Evolutionary conservation across 352 stramenopile genomes (phyloP).

Genomic region (Phytophthora colocasiae): DNA sequence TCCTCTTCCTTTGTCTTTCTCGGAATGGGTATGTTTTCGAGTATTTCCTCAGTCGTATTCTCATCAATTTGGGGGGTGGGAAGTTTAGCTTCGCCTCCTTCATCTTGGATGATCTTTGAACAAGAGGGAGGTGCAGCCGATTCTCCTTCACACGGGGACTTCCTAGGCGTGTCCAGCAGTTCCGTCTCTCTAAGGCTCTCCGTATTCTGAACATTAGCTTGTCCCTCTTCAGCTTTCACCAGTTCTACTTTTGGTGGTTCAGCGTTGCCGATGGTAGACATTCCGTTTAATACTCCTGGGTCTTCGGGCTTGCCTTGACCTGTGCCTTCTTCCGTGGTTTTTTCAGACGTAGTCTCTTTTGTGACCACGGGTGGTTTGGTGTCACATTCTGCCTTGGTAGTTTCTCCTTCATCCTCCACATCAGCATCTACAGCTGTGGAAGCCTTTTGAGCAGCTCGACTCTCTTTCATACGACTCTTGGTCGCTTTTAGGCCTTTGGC

Average conservation of each 20-base stretch:
- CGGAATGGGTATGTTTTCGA: too few relatives aligned
- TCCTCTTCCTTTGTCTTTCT: too few relatives aligned
- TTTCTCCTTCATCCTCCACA: constrained; percentile 14
- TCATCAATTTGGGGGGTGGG: constrained; percentile 1
- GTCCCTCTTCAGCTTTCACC: constrained; percentile 5
- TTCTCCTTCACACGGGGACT: too few relatives aligned
- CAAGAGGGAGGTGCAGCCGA: too few relatives aligned
- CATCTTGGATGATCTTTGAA: too few relatives aligned
- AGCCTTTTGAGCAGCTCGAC: constrained; percentile 3
- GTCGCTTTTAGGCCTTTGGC: neutral
- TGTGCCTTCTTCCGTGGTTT: too few relatives aligned
- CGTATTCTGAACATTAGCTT: neutral
- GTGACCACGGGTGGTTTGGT: neutral
- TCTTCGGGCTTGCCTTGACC: constrained; percentile 2
- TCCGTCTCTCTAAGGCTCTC: too few relatives aligned
- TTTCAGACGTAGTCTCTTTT: neutral
- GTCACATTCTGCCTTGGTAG: neutral
- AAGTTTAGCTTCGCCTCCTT: too few relatives aligned
- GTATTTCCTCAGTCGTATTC: constrained; percentile 2
- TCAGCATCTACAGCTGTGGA: constrained; percentile 11
- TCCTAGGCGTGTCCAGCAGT: too few relatives aligned
- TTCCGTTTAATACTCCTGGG: neutral
- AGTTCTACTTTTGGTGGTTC: neutral
- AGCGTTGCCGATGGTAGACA: neutral
- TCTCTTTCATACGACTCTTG: constrained; percentile 5